Evolutionary conservation across 495 filamentous ascomycete species (phyloP).

Genomic region (Parachaetomium inaequale): DNA sequence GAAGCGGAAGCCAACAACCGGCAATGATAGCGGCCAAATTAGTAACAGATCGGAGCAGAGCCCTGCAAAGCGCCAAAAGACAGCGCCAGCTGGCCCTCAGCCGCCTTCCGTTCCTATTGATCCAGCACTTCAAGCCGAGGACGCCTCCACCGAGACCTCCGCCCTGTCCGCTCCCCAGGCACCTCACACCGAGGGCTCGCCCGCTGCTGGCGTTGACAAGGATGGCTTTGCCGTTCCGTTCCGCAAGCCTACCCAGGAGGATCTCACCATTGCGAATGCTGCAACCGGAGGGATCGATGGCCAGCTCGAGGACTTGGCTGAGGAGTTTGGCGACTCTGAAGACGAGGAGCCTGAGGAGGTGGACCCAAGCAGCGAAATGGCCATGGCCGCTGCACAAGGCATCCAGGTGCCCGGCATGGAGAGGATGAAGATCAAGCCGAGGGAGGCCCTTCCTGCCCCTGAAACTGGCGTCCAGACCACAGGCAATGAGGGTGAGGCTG

Average conservation of each 20-base stretch:
- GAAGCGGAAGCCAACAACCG: conserved; percentile 31
- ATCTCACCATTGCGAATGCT: not conserved
- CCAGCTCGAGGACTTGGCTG: conserved; percentile 30
- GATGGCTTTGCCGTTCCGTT: conserved; percentile 33
- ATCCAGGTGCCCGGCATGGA: conserved; percentile 24
- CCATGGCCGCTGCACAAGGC: conserved; percentile 33
- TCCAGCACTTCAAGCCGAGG: not conserved
- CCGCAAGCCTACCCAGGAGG: conserved; percentile 13
- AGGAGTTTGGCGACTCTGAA: conserved; percentile 37
- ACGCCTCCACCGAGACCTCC: not conserved
- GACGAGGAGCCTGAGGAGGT: conserved; percentile 33
- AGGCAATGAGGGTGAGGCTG: not conserved
- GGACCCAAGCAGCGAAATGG: conserved; percentile 34
- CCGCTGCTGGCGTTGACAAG: conserved; percentile 23
- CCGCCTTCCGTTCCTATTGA: not conserved
- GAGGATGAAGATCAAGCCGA: conserved; percentile 20
- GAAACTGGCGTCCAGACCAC: not conserved
- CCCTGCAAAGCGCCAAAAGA: conserved; percentile 21
- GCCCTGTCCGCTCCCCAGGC: not conserved
- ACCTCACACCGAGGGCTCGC: not conserved
- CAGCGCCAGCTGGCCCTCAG: conserved; percentile 22
- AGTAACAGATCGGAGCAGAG: conserved; percentile 23
- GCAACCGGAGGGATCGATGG: not conserved
- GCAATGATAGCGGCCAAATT: conserved; percentile 29
- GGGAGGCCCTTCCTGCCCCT: not conserved